Evolutionary conservation across 1,139 yeast genomes (phyloP).

Genomic region (Pichia sp.): DNA sequence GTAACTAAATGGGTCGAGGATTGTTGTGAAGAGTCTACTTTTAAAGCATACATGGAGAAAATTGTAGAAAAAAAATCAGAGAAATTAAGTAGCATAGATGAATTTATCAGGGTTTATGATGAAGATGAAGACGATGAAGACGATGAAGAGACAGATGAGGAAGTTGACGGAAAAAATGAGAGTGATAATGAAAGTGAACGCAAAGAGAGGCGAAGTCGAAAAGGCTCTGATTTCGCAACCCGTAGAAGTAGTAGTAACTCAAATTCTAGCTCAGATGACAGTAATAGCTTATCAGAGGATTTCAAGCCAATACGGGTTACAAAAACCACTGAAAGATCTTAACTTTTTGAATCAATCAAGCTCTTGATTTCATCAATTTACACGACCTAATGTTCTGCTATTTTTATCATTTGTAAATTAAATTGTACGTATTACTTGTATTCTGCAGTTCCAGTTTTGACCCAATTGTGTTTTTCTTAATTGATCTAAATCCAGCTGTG

Average conservation of each 20-base stretch:
- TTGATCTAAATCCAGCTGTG: too few species aligned
- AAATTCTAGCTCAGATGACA: background rate
- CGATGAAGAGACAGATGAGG: background rate
- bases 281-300: background rate
- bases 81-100: conserved; percentile 8
- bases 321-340: background rate
- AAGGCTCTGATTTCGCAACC: background rate
- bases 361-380: too few species aligned
- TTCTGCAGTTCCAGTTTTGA: too few species aligned
- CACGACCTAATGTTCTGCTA: too few species aligned
- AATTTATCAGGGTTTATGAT: conserved; percentile 16
- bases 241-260: background rate
- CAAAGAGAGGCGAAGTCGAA: too few species aligned
- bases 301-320: background rate
- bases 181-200: background rate
- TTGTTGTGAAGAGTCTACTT: conserved; percentile 32
- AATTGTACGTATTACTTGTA: too few species aligned
- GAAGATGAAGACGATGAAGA: conserved; percentile 9
- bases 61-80: background rate
- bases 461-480: too few species aligned
- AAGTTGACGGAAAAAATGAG: background rate
- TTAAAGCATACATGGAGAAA: conserved; percentile 14
- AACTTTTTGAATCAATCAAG: background rate
- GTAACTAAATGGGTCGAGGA: conserved; percentile 54
- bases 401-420: too few species aligned